Base-by-base conservation (phyloP, 2,329 filamentous ascomycete species). In the Ilyonectria sp. region DNA sequence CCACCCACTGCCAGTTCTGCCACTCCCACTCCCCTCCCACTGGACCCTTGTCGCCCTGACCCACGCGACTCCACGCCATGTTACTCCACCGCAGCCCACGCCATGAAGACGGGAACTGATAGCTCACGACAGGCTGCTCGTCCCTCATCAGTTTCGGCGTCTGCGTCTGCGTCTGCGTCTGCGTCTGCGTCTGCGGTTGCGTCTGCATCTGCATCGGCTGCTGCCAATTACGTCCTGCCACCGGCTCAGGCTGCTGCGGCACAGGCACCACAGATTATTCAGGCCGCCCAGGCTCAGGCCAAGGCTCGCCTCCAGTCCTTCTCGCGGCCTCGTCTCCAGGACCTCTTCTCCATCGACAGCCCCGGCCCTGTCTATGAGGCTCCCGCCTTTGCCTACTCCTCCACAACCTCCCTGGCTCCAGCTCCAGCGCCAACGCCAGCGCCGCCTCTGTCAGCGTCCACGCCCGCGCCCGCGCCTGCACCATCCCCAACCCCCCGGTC, bases 51-150 rank as follows among this genome's bases (percentile, higher is more conserved):
- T 67, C 61, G 40, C 50, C 54, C 63, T 61, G 73, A 55, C 71
- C 73, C 73, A 75, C 71, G 40, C 63, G 33, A 59, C 67, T 67
- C 68, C 71, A 71, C 72, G 72, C 71, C 69, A 75, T 75, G 72
- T 69, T 74, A 66, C 74, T 75, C 74, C 74, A 76, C 74, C 49
- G 58, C 52, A 69, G 64, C 72, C 70, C 62, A 69, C 71, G 67
- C 71, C 72, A 74, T 75, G 74, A 74, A 73, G 58, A 75, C 70
- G 50, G 60, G 44, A 55, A 40, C 43, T 65, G 71, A 73, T 73
- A 74, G 74, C 74, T 75, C 68, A 66, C 72, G 67, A 72, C 71
- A 71, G 71, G 69, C 57, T 69, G 60, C 63, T 66, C 65, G 66
- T 72, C 69, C 67, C 61, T 54, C 58, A 1, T 31, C 55, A n/a